These are phyloP conservation scores for Albophoma yamanashiensis DNA, from an alignment of 2,329 filamentous ascomycete genomes.

Conservation along the genomic window DNA sequence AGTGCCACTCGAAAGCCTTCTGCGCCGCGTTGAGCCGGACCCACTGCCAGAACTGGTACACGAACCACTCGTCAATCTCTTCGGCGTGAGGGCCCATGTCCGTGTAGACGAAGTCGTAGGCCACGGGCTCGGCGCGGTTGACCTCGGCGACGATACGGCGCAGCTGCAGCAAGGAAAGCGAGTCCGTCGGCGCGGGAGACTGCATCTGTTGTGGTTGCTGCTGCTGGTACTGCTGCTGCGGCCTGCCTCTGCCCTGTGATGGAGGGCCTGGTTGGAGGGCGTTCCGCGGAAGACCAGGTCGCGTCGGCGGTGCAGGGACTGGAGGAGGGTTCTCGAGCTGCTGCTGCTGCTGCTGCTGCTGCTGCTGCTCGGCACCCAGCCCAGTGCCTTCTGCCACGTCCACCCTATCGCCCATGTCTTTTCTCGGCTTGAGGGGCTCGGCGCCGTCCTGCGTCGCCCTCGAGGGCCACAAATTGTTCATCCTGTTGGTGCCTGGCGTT, in stretches of 20 bases:
- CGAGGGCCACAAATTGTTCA: constrained; percentile 35
- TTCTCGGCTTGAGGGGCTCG: constrained; percentile 15
- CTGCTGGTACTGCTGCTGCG: constrained; percentile 1
- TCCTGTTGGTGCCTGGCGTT: constrained; percentile 16
- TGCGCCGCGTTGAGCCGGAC: constrained; percentile 66
- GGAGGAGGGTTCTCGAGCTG: constrained; percentile 23
- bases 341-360: constrained; percentile 16
- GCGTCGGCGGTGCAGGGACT: constrained; percentile 3
- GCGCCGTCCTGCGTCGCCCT: constrained; percentile 21
- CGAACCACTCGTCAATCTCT: constrained; percentile 97
- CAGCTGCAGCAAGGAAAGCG: constrained; percentile 64
- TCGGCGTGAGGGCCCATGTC: constrained; percentile 67
- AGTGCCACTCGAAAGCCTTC: constrained; percentile 66
- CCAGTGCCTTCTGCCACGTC: constrained; percentile 20
- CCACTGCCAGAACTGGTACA: constrained; percentile 80
- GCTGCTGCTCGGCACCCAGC: constrained; percentile 18
- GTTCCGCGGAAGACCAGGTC: constrained; percentile 11
- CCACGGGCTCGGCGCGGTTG: constrained; percentile 54
- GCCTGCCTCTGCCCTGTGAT: constrained; percentile 2
- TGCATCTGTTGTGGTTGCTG: constrained; percentile 6
- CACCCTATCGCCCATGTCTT: constrained; percentile 32
- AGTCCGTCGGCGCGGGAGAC: constrained; percentile 44
- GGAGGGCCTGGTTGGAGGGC: constrained; percentile 11
- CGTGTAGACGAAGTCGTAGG: constrained; percentile 78
- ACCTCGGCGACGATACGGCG: constrained; percentile 64